Base-by-base conservation (phyloP, 495 filamentous ascomycete genomes). In the Penicillium nucicola region DNA sequence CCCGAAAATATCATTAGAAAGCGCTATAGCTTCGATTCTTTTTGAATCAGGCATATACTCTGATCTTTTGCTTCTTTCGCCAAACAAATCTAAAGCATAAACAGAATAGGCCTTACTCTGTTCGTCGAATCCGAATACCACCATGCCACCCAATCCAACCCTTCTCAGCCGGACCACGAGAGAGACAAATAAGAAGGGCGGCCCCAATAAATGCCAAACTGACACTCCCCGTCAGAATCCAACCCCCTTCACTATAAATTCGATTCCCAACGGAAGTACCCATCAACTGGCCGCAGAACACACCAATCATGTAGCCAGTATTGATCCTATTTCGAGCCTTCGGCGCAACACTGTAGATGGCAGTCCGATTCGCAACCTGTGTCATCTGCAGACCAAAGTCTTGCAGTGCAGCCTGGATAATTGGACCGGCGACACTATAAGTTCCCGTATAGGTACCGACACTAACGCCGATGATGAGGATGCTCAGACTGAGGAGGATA, bases 131-230 rank as follows among this genome's bases (percentile, higher is more conserved):
- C 28, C 20, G 31, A 31, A 56, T 45, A 0, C 88, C 87, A 9
- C 85, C 87, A 12, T 67, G 68, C 89, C 89, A 92, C 0, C 88
- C 89, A 19, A 89, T 40, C 89, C 88, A 92, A 0, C 84, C 71
- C 28, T 62, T 81, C 68, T 90, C 87, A 54, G 77, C 73, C 13
- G 90, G 90, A 0, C 86, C 87, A 19, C 86, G 75, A 10, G 65
- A 63, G 37, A 82, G 58, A 37, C 76, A 80, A 32, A 88, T 55
- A 13, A 83, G 32, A 52, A 90, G 53, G 14, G 84, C 82, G 17
- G 77, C 65, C 0, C 70, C 81, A 15, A 86, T 77, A 50, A 88
- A 84, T 4, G 74, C 86, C 50, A 92, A 75, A 59, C 83, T 87
- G 20, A 80, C 80, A 55, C 81, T 81, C 9, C 85, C 85, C 37